Evolutionary conservation across 164 flowering plant species (phyloP).

Genomic region (Hamamelis virginiana): DNA sequence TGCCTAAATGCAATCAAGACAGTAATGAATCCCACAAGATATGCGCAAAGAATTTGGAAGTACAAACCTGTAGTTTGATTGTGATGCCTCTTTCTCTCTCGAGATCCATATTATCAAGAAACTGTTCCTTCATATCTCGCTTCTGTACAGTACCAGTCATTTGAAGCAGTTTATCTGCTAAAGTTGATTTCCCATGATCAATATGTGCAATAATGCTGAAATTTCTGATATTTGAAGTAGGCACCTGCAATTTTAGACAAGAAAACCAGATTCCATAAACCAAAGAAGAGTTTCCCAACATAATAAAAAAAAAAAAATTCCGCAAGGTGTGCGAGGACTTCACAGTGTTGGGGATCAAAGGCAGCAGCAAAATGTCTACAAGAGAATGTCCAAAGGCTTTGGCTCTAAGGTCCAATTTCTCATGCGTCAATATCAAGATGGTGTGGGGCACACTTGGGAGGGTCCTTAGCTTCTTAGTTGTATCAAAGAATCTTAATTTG

Average conservation of each 20-base stretch:
- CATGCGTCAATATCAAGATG: too few species aligned
- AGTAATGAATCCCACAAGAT: not conserved
- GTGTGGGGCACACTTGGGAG: too few species aligned
- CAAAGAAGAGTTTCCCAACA: not conserved
- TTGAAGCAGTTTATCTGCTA: slow-evolving; percentile 90
- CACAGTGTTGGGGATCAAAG: too few species aligned
- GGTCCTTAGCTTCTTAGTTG: too few species aligned
- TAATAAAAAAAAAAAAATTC: not conserved
- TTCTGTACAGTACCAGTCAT: slow-evolving; percentile 87
- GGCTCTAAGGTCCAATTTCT: too few species aligned
- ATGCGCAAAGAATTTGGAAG: not conserved
- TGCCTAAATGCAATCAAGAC: not conserved
- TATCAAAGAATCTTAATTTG: too few species aligned
- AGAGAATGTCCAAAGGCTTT: too few species aligned
- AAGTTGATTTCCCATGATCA: slow-evolving; percentile 96
- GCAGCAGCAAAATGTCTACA: too few species aligned
- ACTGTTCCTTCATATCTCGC: slow-evolving; percentile 96
- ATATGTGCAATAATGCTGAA: slow-evolving; percentile 94
- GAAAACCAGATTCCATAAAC: not conserved
- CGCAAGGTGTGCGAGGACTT: too few species aligned
- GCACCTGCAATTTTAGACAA: slow-evolving; percentile 60
- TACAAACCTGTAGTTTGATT: slow-evolving; percentile 80
- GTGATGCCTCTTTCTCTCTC: slow-evolving; percentile 99
- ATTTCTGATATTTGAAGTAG: slow-evolving; percentile 77
- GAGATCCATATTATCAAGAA: slow-evolving; percentile 96